A percentile compares a stretch with the other conserved stretches of the same genome.
These are phyloP conservation scores for Cladosporium sp. DNA, from an alignment of 2,329 filamentous ascomycete genomes.

Conservation along the genomic window DNA sequence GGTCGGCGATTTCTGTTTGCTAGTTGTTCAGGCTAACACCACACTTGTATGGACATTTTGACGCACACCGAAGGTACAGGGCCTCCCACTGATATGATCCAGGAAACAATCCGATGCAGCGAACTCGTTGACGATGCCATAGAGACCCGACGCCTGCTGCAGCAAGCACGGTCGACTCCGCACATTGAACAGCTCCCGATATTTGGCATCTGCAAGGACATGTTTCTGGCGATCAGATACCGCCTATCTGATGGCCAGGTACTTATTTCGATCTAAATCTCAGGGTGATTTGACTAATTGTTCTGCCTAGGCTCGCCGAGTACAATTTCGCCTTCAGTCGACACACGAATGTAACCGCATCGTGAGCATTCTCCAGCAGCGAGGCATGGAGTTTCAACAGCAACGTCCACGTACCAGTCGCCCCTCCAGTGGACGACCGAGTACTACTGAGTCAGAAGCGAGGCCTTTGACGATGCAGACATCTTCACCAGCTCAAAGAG, in stretches of 20 bases:
- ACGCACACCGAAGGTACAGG: too few species aligned
- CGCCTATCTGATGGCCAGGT: slow-evolving; percentile 35
- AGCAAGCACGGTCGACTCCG: slow-evolving; percentile 27
- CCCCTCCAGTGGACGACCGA: slow-evolving; percentile 15
- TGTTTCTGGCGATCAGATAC: slow-evolving; percentile 40
- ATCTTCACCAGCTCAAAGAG: neutral
- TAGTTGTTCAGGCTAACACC: slow-evolving; percentile 37
- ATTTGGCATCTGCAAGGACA: slow-evolving; percentile 38
- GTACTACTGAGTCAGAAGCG: slow-evolving; percentile 9
- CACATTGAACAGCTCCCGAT: slow-evolving; percentile 40
- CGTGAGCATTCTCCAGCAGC: slow-evolving; percentile 19
- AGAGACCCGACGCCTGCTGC: slow-evolving; percentile 14
- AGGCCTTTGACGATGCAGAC: slow-evolving; percentile 14
- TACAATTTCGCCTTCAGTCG: slow-evolving; percentile 29
- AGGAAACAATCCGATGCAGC: slow-evolving; percentile 31
- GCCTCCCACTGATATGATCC: neutral
- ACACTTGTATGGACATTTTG: slow-evolving; percentile 33
- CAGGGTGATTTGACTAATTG: neutral
- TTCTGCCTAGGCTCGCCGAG: slow-evolving; percentile 24
- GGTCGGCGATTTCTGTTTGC: slow-evolving; percentile 30
- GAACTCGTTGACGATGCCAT: slow-evolving; percentile 23
- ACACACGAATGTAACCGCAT: slow-evolving; percentile 22
- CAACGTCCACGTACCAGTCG: slow-evolving; percentile 21
- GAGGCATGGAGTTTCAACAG: slow-evolving; percentile 28
- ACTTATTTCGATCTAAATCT: neutral